Percentiles rank a stretch among this genome's conserved stretches.
phyloP scores from a whole-genome alignment of 768 basidiomycete species.

The Holtermanniella nyarrowii region DNA sequence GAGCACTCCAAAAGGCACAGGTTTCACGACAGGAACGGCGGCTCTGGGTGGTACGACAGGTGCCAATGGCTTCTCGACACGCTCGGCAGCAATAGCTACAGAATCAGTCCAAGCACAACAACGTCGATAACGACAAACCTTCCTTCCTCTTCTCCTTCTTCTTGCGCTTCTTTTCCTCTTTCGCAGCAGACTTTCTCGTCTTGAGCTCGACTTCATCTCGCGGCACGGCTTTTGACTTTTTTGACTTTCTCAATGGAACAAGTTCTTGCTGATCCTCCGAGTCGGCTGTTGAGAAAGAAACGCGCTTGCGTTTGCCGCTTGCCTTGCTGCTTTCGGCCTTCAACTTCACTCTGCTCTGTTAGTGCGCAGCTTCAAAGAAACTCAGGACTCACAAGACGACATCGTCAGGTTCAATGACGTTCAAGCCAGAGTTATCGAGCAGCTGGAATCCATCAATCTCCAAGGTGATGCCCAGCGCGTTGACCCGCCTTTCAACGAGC shows the following conservation, averaged over 20 bases:
- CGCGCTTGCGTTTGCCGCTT: background rate
- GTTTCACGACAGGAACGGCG: too few species aligned
- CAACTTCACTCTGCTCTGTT: background rate
- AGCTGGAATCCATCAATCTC: slow-evolving; percentile 34
- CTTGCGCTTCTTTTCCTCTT: background rate
- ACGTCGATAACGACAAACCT: too few species aligned
- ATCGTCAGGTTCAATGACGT: slow-evolving; percentile 59
- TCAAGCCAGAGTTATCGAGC: slow-evolving; percentile 59
- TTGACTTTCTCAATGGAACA: slow-evolving; percentile 1
- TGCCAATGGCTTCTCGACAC: too few species aligned
- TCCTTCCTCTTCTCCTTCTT: background rate
- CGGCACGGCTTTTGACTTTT: slow-evolving; percentile 3
- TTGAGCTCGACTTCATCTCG: background rate
- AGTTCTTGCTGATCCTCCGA: slow-evolving; percentile 2
- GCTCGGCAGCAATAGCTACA: too few species aligned
- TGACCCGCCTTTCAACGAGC: slow-evolving; percentile 3
- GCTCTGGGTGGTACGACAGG: too few species aligned
- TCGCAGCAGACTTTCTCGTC: background rate
- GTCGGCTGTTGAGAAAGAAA: background rate
- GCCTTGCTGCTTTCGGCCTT: background rate
- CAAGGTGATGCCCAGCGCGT: slow-evolving; percentile 13
- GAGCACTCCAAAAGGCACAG: too few species aligned
- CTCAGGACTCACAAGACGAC: slow-evolving; percentile 17
- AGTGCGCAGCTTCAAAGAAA: background rate
- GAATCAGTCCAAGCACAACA: too few species aligned